Percentiles rank a stretch among this genome's conserved stretches.
Evolutionary conservation across 805 yeast genomes (phyloP).

Genomic region (Peterozyma toletana): DNA sequence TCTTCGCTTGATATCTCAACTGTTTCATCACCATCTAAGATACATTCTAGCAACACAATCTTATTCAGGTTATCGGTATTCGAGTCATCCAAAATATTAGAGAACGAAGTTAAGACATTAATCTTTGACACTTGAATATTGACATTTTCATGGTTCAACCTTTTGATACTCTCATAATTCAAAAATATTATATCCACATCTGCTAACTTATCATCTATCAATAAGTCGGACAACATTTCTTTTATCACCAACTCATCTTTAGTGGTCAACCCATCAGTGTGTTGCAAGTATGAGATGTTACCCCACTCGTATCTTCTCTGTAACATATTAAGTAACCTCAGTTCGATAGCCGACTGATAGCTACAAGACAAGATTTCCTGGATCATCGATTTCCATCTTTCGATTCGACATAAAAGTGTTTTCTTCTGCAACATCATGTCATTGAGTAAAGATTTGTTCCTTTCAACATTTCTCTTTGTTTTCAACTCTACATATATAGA

Average conservation of each 20-base stretch:
- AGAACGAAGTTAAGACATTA: slow-evolving; percentile 60
- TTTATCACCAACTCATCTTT: slow-evolving; percentile 7
- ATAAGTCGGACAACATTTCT: slow-evolving; percentile 4
- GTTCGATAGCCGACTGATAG: background rate
- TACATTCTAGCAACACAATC: slow-evolving; percentile 33
- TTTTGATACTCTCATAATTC: slow-evolving; percentile 56
- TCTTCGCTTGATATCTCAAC: slow-evolving; percentile 23
- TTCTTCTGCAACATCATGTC: slow-evolving; percentile 31
- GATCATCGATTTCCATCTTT: slow-evolving; percentile 40
- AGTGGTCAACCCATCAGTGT: slow-evolving; percentile 2
- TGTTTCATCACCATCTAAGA: slow-evolving; percentile 20
- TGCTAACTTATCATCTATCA: background rate
- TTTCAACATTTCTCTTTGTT: slow-evolving; percentile 12
- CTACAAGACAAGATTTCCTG: slow-evolving; percentile 16
- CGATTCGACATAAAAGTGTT: slow-evolving; percentile 32
- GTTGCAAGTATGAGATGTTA: slow-evolving; percentile 17
- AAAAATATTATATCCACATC: slow-evolving; percentile 34
- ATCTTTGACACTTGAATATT: slow-evolving; percentile 62
- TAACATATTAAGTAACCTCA: background rate
- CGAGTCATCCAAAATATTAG: slow-evolving; percentile 34
- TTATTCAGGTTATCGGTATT: slow-evolving; percentile 19
- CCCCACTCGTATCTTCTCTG: slow-evolving; percentile 27
- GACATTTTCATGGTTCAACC: slow-evolving; percentile 41
- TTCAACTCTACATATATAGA: slow-evolving; percentile 18
- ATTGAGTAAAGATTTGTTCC: slow-evolving; percentile 10